A percentile compares a stretch with the other conserved stretches of the same genome.
Conservation (phyloP, 2,329 filamentous ascomycete genomes). For the Colletotrichum trifolii region DNA sequence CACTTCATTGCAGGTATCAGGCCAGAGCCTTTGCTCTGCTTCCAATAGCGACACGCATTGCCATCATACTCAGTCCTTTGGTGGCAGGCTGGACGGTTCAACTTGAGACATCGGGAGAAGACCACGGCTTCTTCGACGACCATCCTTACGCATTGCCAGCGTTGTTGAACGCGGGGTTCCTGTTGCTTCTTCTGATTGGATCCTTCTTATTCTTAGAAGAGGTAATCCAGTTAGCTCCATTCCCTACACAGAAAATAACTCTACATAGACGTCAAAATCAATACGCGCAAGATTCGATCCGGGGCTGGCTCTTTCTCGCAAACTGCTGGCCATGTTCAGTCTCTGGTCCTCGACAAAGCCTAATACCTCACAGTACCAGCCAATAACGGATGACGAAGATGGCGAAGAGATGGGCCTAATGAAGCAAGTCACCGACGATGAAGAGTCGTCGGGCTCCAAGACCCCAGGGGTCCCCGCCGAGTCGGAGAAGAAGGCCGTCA, state of each 20-base stretch:
- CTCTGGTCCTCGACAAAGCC: too few relatives aligned
- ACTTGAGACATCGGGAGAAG: neutral
- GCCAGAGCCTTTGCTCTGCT: neutral
- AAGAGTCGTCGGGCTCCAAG: neutral
- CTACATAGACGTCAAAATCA: neutral
- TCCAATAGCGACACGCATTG: neutral
- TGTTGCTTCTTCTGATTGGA: neutral
- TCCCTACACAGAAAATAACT: neutral
- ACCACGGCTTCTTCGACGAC: neutral
- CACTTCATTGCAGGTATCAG: neutral
- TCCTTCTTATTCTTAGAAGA: constrained; percentile 8
- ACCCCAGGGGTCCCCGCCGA: neutral
- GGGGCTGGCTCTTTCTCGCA: neutral
- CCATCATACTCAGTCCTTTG: neutral
- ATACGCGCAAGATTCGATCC: neutral
- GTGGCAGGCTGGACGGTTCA: constrained; percentile 5
- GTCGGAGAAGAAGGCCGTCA: neutral
- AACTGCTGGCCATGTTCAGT: neutral
- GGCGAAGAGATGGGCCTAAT: constrained; percentile 1
- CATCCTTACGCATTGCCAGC: constrained; percentile 6
- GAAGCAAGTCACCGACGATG: neutral
- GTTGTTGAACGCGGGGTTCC: neutral
- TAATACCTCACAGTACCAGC: neutral
- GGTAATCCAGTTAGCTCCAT: neutral
- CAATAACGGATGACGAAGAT: neutral